A percentile compares a stretch with the other conserved stretches of the same genome.
phyloP scores from a whole-genome alignment of 345 rosid genomes.

The Laguncularia racemosa region DNA sequence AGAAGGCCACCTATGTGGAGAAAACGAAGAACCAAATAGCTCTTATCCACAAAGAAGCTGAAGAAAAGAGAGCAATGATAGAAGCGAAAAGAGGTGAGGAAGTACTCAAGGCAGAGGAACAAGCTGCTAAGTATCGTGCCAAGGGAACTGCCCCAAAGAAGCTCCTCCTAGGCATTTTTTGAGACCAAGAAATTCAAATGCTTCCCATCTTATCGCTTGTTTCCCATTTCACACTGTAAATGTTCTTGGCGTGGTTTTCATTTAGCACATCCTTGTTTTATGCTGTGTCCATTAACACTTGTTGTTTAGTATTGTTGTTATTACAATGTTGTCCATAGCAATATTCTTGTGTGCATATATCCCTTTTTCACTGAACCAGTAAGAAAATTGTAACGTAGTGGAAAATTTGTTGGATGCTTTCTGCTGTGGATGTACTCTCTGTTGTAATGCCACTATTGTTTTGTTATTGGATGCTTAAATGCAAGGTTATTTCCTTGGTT shows the following conservation, averaged over 20 bases:
- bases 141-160: constrained; percentile 71
- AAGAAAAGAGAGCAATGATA: constrained; percentile 67
- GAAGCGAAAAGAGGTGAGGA: constrained; percentile 84
- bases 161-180: constrained; percentile 45
- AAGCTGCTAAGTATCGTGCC: constrained; percentile 74
- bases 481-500: too few species aligned
- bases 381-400: background rate
- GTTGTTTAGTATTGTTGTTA: constrained; percentile 5
- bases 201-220: background rate
- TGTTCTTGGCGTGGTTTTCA: constrained; percentile 10
- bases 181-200: constrained; percentile 5
- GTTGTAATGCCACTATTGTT: too few species aligned
- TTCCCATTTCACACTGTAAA: constrained; percentile 9
- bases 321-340: too few species aligned
- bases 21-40: constrained; percentile 82
- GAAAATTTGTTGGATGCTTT: too few species aligned
- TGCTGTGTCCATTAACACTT: constrained; percentile 5
- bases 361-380: constrained; percentile 6
- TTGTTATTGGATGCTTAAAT: too few species aligned
- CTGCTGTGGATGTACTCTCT: too few species aligned
- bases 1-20: constrained; percentile 70
- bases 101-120: constrained; percentile 81
- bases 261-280: constrained; percentile 17
- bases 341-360: too few species aligned
- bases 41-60: constrained; percentile 65